Base-by-base conservation (phyloP, 441 rosid genomes). In the Bruguiera hainesii region DNA sequence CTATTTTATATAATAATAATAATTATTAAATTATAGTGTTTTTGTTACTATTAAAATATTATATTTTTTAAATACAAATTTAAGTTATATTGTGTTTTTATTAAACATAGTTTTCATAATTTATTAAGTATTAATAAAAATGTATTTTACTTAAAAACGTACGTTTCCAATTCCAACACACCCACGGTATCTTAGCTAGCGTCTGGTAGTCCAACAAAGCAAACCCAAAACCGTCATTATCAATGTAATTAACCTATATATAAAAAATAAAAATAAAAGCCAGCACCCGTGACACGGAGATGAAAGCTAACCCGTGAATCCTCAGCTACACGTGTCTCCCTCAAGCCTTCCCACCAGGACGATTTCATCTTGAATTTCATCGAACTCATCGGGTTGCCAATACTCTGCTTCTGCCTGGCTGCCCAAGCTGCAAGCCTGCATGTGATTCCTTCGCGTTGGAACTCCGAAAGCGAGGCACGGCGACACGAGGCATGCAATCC, bases 301-400 rank as follows among this genome's bases (percentile, higher is more conserved):
- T 9, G 59, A 71, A 63, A 57, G 65, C 66, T 73, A 70, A 71
- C 83, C 85, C 85, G 83, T 85, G 88, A 76, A 76, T 69, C 72
- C 70, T 37, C 4, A 20, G 28, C 2, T 70, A 69, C 79, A 73
- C 76, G 78, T 73, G 79, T 57, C 73, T 1, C 0, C 13, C 55
- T 37, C n/a, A 37, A 21, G 4, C 48, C 28, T 48, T n/a, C 51
- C 57, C 56, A 48, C 55, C 0, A 11, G 48, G 48, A 55, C 16
- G 28, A 21, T 9, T 4, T 25, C 63, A 31, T 2, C 63, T 35
- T 3, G 6, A 35, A 48, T 52, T 63, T 23, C 53, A n/a, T 48
- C 33, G 35, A 46, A 61, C 53, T 46, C 37, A n/a, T 16, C 55
- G 29, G 16, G 31, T 21, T 11, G 48, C 28, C 6, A 56, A 33